Evolutionary conservation across 202 grass and related monocot genomes (phyloP).

Genomic region (Saccharum hybrid): DNA sequence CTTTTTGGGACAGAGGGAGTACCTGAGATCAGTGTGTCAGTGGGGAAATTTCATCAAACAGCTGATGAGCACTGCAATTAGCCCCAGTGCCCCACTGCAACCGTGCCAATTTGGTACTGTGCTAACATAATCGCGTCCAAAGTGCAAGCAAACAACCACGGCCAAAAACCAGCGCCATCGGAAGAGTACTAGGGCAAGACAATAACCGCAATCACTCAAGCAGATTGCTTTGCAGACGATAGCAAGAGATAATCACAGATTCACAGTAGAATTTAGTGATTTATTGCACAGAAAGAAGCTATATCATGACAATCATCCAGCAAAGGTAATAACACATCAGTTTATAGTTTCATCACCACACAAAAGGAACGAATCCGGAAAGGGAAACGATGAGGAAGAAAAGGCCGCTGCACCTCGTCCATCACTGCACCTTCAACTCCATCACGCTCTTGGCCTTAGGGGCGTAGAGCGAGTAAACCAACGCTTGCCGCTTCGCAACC

Average conservation of each 20-base stretch:
- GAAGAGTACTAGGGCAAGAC: not conserved
- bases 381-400: not conserved
- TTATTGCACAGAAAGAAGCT: conserved; percentile 42
- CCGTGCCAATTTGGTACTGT: not conserved
- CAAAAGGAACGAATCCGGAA: conserved; percentile 11
- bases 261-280: not conserved
- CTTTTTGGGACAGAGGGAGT: too few relatives aligned
- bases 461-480: conserved; percentile 81
- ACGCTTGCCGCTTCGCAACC: conserved; percentile 70
- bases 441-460: conserved; percentile 79
- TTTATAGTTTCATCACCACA: conserved; percentile 10
- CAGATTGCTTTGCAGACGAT: conserved; percentile 25
- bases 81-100: not conserved
- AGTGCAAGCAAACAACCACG: not conserved
- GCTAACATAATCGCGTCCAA: not conserved
- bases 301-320: conserved; percentile 32
- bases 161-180: not conserved
- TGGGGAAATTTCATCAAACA: conserved; percentile 36
- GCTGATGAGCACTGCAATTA: not conserved
- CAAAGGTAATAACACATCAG: not conserved
- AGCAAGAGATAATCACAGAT: not conserved
- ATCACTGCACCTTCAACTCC: conserved; percentile 65
- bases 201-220: not conserved
- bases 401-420: conserved; percentile 29
- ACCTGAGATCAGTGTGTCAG: not conserved